These are phyloP conservation scores for Penicillium samsonianum DNA, from an alignment of 495 filamentous ascomycete genomes.

Conservation along the genomic window DNA sequence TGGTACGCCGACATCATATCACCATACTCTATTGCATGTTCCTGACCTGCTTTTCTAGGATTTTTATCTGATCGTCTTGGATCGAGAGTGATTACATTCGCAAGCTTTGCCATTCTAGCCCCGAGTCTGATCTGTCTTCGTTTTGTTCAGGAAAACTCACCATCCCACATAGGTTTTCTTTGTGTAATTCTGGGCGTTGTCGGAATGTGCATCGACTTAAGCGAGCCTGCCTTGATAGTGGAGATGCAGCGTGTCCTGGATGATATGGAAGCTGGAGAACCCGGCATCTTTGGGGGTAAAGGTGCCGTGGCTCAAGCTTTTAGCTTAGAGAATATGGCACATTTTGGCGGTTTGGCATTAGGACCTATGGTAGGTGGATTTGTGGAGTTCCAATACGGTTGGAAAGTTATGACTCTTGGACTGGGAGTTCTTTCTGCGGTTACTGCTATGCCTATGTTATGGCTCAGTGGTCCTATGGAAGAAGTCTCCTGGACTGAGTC, in stretches of 20 bases:
- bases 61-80: slow-evolving; percentile 53
- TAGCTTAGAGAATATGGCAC: slow-evolving; percentile 53
- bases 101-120: slow-evolving; percentile 49
- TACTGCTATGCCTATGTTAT: slow-evolving; percentile 26
- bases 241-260: slow-evolving; percentile 65
- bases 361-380: slow-evolving; percentile 23
- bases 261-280: slow-evolving; percentile 53
- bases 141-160: slow-evolving; percentile 35
- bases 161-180: slow-evolving; percentile 34
- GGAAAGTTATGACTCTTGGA: slow-evolving; percentile 23
- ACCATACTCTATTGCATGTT: slow-evolving; percentile 36
- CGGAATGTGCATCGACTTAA: slow-evolving; percentile 29
- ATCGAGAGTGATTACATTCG: slow-evolving; percentile 44
- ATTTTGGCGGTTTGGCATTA: slow-evolving; percentile 21
- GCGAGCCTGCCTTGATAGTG: slow-evolving; percentile 41
- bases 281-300: slow-evolving; percentile 47
- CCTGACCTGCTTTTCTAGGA: slow-evolving; percentile 27
- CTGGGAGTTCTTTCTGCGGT: slow-evolving; percentile 25
- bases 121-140: slow-evolving; percentile 53
- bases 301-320: slow-evolving; percentile 60
- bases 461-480: slow-evolving; percentile 14
- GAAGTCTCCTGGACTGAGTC: slow-evolving; percentile 8
- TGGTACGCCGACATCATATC: slow-evolving; percentile 30
- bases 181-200: slow-evolving; percentile 28
- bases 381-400: slow-evolving; percentile 18